Conservation (phyloP, 2,329 filamentous ascomycete genomes). For the Hyphodiscus sp. region DNA sequence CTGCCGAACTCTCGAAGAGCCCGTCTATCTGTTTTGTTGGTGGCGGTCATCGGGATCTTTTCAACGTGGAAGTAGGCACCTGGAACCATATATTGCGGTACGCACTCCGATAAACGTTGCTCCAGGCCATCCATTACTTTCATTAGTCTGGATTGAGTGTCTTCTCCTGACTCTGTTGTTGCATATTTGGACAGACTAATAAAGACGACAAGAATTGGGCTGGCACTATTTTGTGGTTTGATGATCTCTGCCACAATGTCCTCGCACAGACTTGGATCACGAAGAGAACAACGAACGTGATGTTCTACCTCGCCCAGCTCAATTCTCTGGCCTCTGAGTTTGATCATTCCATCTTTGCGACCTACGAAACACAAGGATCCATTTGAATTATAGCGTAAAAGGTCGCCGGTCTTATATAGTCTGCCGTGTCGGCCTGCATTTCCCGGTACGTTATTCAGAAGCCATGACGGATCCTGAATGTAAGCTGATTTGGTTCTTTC, state of each 20-base stretch:
- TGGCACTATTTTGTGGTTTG: slow-evolving; percentile 25
- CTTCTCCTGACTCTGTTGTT: slow-evolving; percentile 6
- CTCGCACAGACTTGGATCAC: not conserved
- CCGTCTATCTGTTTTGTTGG: slow-evolving; percentile 31
- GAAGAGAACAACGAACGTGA: slow-evolving; percentile 18
- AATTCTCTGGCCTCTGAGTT: slow-evolving; percentile 57
- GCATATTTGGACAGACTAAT: slow-evolving; percentile 11
- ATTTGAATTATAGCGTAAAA: slow-evolving; percentile 47
- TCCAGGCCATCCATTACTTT: slow-evolving; percentile 32
- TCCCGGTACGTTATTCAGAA: slow-evolving; percentile 34
- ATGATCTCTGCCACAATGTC: slow-evolving; percentile 29
- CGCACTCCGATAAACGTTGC: slow-evolving; percentile 23
- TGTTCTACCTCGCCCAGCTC: slow-evolving; percentile 48
- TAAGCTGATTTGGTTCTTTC: slow-evolving; percentile 52
- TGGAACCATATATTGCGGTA: slow-evolving; percentile 29
- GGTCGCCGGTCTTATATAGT: slow-evolving; percentile 54
- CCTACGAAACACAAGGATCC: slow-evolving; percentile 49
- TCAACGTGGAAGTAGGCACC: slow-evolving; percentile 25
- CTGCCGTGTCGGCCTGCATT: slow-evolving; percentile 28
- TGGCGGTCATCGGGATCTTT: slow-evolving; percentile 24
- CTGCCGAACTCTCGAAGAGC: slow-evolving; percentile 20
- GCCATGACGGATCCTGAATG: slow-evolving; percentile 48
- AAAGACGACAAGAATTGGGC: slow-evolving; percentile 29
- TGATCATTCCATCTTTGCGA: slow-evolving; percentile 59
- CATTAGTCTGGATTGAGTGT: slow-evolving; percentile 24